Evolutionary conservation across 768 basidiomycete genomes (phyloP).

Genomic region (Pluteus cervinus): DNA sequence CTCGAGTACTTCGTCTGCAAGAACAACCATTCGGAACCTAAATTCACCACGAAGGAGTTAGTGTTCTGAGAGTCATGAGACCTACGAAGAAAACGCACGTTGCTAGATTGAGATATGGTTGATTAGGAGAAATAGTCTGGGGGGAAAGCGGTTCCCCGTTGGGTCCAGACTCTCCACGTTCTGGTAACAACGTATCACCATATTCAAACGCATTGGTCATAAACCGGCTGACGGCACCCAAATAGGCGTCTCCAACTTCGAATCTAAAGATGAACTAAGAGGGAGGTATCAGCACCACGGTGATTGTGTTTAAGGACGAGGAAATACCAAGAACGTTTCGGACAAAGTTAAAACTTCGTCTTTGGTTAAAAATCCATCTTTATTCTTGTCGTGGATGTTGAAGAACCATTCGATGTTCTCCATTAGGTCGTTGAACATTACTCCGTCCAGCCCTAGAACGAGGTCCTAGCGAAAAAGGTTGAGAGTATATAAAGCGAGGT

Average conservation of each 20-base stretch:
- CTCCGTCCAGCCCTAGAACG: constrained; percentile 80
- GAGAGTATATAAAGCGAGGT: background rate
- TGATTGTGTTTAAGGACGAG: background rate
- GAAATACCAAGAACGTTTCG: constrained; percentile 81
- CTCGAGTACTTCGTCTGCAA: constrained; percentile 94
- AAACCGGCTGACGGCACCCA: constrained; percentile 93
- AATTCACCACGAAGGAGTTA: constrained; percentile 5
- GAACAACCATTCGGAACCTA: constrained; percentile 97
- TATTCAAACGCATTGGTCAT: constrained; percentile 99
- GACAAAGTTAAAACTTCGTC: constrained; percentile 95
- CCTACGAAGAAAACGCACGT: constrained; percentile 44
- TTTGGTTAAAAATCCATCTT: constrained; percentile 91
- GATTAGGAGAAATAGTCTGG: constrained; percentile 59
- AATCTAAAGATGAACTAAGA: constrained; percentile 93
- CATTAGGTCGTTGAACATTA: constrained; percentile 97
- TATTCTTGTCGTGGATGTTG: constrained; percentile 91
- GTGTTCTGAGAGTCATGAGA: background rate
- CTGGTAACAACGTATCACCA: constrained; percentile 84
- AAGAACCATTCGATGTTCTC: constrained; percentile 99
- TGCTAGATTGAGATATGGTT: constrained; percentile 88
- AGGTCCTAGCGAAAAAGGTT: constrained; percentile 61
- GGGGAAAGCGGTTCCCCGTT: constrained; percentile 30
- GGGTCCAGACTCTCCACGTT: constrained; percentile 25
- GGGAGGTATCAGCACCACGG: background rate
- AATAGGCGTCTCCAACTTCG: constrained; percentile 93